Base-by-base conservation (phyloP, 2,329 filamentous ascomycete genomes). In the Corinectria fuckeliana region DNA sequence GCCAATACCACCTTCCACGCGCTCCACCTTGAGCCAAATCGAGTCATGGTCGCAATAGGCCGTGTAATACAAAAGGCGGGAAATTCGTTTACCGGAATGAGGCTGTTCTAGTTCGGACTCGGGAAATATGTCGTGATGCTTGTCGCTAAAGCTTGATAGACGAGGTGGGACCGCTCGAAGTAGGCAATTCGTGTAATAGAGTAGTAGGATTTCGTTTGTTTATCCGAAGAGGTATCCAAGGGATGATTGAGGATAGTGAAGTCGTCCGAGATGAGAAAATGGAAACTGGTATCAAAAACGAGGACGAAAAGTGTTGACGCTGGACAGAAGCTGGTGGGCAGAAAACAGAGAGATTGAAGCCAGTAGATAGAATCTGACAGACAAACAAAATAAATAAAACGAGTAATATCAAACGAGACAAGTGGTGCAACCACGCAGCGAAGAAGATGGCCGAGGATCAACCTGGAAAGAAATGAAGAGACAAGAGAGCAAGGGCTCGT, bases 381-480 rank as follows among this genome's bases (percentile, higher is more conserved):
- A 63, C 62, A 60, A 53, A 57, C 41, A 61, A 52, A 52, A 64
- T 63, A 55, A 51, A 63, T 64, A 51, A 58, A 67, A 61, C 62
- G 57, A 58, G 56, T 16, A 62, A 67, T 58, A 64, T 60, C 26
- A 49, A 61, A 67, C 50, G 56, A 49, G 57, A 59, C 32, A 60
- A 59, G 69, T 65, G 67, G 65, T 70, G 57, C 69, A 71, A 71
- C 65, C 69, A 70, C 67, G 64, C 60, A 45, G 62, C 59, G 62
- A 62, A 67, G 49, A 81, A 79, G 69, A 72, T 62, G 75, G 79
- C 82, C 82, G 75, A 85, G 83, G 82, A 77, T 85, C 83, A 85
- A 85, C 83, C 83, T 81, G 81, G 70, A 66, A 72, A 66, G 67
- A 74, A 70, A 50, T 58, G 67, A 71, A 69, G 53, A 59, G 49